phyloP scores from a whole-genome alignment of 73 alveolate genomes.

The Stentor roeselii region DNA sequence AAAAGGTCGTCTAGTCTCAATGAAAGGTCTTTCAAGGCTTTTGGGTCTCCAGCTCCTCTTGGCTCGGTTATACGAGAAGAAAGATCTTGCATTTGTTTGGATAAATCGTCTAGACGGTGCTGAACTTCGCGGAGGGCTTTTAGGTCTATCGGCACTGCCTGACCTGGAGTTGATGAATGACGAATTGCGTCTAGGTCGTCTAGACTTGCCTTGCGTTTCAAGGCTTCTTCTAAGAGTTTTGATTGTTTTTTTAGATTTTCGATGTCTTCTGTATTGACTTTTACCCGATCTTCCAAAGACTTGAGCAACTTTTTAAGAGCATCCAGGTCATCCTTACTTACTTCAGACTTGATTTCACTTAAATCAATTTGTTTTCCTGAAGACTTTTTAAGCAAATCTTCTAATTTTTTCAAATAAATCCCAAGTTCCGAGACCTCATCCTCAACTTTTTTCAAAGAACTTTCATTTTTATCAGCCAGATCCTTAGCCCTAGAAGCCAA shows the following conservation, averaged over 20 bases:
- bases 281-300: too few relatives aligned
- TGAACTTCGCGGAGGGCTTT: neutral
- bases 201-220: neutral
- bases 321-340: too few relatives aligned
- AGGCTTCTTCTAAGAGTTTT: neutral
- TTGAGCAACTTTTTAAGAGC: too few relatives aligned
- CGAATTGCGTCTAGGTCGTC: neutral
- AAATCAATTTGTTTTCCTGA: too few relatives aligned
- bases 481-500: too few relatives aligned
- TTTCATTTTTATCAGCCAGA: too few relatives aligned
- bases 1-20: slow-evolving; percentile 1
- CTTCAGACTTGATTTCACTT: too few relatives aligned
- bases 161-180: neutral
- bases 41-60: neutral
- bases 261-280: too few relatives aligned
- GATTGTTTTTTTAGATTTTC: neutral
- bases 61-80: slow-evolving; percentile 24
- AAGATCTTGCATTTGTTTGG: slow-evolving; percentile 1
- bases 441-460: too few relatives aligned
- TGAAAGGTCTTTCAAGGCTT: neutral
- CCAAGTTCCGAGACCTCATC: too few relatives aligned
- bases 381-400: too few relatives aligned
- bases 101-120: neutral
- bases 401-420: too few relatives aligned
- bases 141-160: neutral